Percentiles rank a stretch among this genome's conserved stretches.
phyloP scores from a whole-genome alignment of 345 rosid genomes.

The Psidium friedrichsthalianum region DNA sequence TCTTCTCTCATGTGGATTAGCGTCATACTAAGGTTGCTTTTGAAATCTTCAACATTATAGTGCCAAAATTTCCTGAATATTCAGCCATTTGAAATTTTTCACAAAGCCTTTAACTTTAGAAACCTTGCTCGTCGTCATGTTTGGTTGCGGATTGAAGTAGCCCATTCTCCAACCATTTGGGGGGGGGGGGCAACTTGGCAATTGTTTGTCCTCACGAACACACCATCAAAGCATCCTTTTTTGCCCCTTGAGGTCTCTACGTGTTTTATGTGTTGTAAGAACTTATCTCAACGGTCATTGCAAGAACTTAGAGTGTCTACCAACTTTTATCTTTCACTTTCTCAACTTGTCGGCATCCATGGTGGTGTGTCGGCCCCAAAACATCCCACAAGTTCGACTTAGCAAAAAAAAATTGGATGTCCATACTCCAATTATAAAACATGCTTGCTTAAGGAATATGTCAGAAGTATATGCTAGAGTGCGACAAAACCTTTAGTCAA shows the following conservation, averaged over 20 bases:
- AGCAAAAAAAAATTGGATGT: neutral
- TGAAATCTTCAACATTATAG: neutral
- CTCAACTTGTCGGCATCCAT: neutral
- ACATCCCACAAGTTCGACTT: neutral
- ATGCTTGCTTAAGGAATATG: neutral
- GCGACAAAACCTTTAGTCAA: neutral
- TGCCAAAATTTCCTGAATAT: neutral
- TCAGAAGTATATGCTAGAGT: neutral
- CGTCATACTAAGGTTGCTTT: fast-evolving
- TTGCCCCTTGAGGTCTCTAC: neutral
- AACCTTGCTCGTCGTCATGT: neutral
- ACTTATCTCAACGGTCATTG: neutral
- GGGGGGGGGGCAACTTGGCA: neutral
- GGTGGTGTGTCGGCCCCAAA: fast-evolving
- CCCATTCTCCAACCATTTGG: neutral
- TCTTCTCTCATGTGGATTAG: neutral
- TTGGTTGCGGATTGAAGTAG: neutral
- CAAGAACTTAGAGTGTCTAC: fast-evolving
- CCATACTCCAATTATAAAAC: neutral
- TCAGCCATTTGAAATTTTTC: neutral
- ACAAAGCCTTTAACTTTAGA: neutral
- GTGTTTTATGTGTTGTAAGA: fast-evolving
- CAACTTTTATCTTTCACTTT: neutral
- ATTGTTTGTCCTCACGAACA: neutral
- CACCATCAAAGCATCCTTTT: neutral